A percentile compares a stretch with the other conserved stretches of the same genome.
Evolutionary conservation across 2,329 filamentous ascomycete genomes (phyloP).

Genomic region (Colletotrichum magnum): DNA sequence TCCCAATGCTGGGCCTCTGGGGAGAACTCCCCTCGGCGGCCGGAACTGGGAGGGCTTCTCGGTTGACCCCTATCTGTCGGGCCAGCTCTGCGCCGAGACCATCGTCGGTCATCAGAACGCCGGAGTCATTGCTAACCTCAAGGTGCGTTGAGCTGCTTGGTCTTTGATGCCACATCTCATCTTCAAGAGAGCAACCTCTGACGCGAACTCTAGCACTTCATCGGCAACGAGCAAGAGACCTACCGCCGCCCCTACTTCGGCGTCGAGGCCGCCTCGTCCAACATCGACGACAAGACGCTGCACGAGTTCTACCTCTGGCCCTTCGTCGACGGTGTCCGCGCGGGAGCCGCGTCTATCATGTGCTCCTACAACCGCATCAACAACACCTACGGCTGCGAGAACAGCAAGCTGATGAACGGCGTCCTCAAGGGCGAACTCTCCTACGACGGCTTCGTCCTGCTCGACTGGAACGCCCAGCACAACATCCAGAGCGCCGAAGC

Average conservation of each 20-base stretch:
- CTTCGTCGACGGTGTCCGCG: slow-evolving; percentile 76
- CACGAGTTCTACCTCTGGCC: slow-evolving; percentile 79
- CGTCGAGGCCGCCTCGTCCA: slow-evolving; percentile 64
- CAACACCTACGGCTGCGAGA: slow-evolving; percentile 79
- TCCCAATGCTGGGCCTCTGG: slow-evolving; percentile 51
- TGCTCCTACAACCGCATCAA: slow-evolving; percentile 80
- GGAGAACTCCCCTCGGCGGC: slow-evolving; percentile 48
- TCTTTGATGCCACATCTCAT: not conserved
- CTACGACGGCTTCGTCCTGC: slow-evolving; percentile 54
- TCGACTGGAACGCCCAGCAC: slow-evolving; percentile 78
- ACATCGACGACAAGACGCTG: slow-evolving; percentile 73
- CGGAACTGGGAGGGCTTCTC: slow-evolving; percentile 57
- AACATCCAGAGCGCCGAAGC: slow-evolving; percentile 73
- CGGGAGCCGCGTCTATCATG: slow-evolving; percentile 71
- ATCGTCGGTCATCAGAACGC: slow-evolving; percentile 56
- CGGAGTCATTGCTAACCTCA: slow-evolving; percentile 76
- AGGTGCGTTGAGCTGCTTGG: not conserved
- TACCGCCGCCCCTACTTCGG: slow-evolving; percentile 69
- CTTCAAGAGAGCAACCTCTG: slow-evolving; percentile 48
- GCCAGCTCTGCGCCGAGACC: slow-evolving; percentile 62
- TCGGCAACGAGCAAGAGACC: slow-evolving; percentile 83
- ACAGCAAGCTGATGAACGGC: slow-evolving; percentile 76
- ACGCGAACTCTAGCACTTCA: slow-evolving; percentile 73
- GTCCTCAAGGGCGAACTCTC: slow-evolving; percentile 74
- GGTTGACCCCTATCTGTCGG: slow-evolving; percentile 72